Evolutionary conservation across 2,329 filamentous ascomycete genomes (phyloP).

Genomic region (Capronia americana): DNA sequence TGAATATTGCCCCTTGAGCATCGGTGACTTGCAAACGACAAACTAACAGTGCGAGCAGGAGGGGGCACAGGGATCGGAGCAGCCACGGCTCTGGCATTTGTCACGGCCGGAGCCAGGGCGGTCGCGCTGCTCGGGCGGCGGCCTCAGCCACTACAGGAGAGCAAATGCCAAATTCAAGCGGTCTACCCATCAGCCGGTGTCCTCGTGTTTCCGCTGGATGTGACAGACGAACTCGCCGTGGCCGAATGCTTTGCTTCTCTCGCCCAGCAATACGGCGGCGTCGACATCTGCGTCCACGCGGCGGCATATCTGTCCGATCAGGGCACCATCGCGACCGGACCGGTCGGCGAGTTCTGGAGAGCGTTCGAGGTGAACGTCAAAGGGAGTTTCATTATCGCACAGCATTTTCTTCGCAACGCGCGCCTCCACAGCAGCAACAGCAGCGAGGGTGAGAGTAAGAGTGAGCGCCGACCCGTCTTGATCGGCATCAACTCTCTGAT

Average conservation of each 20-base stretch:
- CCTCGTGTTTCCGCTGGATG: not conserved
- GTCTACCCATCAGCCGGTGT: not conserved
- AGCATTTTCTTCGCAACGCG: constrained; percentile 9
- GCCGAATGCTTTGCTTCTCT: not conserved
- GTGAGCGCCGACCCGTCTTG: not conserved
- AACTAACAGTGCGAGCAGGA: constrained; percentile 25
- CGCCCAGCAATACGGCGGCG: not conserved
- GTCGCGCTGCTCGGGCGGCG: constrained; percentile 15
- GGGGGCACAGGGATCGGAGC: constrained; percentile 41
- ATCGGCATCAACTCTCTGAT: constrained; percentile 28
- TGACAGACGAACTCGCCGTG: constrained; percentile 2
- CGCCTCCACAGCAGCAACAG: not conserved
- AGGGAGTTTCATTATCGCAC: not conserved
- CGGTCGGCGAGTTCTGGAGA: constrained; percentile 10
- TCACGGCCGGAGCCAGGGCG: constrained; percentile 47
- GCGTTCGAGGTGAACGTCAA: constrained; percentile 19
- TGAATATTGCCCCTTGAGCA: no score
- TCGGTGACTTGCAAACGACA: no score
- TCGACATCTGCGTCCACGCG: constrained; percentile 16
- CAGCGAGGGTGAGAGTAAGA: no score
- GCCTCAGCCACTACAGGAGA: not conserved
- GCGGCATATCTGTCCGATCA: constrained; percentile 21
- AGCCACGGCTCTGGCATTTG: constrained; percentile 42
- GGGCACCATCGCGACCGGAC: not conserved
- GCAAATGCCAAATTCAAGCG: not conserved